Conservation (phyloP, 805 yeast species). For the Nakazawaea holstii region DNA sequence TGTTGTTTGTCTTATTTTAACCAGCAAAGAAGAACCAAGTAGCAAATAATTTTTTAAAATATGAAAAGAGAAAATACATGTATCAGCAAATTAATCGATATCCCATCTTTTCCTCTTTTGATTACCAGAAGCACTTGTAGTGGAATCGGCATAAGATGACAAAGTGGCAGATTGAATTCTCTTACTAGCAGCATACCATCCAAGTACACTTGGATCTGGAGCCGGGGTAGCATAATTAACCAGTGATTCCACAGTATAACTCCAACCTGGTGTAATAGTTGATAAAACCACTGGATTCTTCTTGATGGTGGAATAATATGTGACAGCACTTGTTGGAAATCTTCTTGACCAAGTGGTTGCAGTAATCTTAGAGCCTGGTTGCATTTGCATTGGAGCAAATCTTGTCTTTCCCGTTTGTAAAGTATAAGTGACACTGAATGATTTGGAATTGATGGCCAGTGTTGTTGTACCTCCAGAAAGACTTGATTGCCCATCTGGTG, state of each 20-base stretch:
- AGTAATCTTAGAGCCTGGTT: conserved; percentile 72
- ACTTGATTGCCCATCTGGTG: conserved; percentile 34
- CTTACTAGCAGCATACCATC: conserved; percentile 60
- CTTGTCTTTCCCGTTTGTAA: conserved; percentile 73
- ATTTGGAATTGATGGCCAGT: conserved; percentile 37
- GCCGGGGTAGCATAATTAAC: conserved; percentile 72
- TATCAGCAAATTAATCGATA: too few species aligned
- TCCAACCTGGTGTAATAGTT: conserved; percentile 84
- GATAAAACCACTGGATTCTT: conserved; percentile 43
- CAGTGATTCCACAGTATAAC: conserved; percentile 56
- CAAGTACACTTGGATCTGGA: conserved; percentile 55
- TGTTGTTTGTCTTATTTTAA: background rate
- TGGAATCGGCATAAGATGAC: conserved; percentile 1
- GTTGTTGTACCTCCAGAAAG: conserved; percentile 32
- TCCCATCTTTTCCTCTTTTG: conserved; percentile 25
- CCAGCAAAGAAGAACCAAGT: background rate
- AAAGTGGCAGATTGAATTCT: conserved; percentile 32
- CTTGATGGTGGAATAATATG: conserved; percentile 46
- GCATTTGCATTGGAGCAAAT: conserved; percentile 90
- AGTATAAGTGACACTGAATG: conserved; percentile 69
- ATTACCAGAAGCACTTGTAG: conserved; percentile 15
- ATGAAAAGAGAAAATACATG: too few species aligned
- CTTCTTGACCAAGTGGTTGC: conserved; percentile 59
- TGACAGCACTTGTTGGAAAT: conserved; percentile 63
- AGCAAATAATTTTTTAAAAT: background rate